These are phyloP conservation scores for Kockiozyma suomiensis DNA, from an alignment of 805 yeast genomes.

Conservation along the genomic window DNA sequence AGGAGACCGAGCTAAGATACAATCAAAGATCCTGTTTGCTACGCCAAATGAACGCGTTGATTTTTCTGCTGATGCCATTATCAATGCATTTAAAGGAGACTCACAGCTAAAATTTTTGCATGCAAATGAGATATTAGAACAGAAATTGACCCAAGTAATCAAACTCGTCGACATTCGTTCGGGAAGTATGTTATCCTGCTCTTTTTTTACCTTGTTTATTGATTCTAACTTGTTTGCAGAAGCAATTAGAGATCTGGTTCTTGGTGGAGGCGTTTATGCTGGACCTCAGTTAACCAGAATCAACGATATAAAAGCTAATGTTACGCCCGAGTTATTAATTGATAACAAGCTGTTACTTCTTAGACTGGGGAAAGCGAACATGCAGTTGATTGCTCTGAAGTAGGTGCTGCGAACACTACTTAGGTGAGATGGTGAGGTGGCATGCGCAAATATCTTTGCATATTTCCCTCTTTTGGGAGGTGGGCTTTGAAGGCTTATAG, in stretches of 20 bases:
- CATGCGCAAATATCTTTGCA: too few species aligned
- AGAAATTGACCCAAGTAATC: constrained; percentile 57
- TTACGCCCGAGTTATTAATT: constrained; percentile 55
- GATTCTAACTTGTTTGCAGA: background rate
- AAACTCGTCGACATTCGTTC: constrained; percentile 37
- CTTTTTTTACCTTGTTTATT: background rate
- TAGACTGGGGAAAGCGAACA: constrained; percentile 68
- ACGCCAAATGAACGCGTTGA: constrained; percentile 51
- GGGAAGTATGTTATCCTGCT: constrained; percentile 38
- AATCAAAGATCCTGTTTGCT: constrained; percentile 70
- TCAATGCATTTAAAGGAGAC: constrained; percentile 60
- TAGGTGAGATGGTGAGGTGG: too few species aligned
- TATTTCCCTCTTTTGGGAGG: too few species aligned
- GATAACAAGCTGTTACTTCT: constrained; percentile 64
- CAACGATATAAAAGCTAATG: constrained; percentile 51
- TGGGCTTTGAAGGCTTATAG: too few species aligned
- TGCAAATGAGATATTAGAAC: constrained; percentile 44
- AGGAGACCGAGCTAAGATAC: constrained; percentile 66
- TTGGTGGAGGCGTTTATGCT: constrained; percentile 69
- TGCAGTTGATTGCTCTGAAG: constrained; percentile 28
- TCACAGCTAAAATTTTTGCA: constrained; percentile 52
- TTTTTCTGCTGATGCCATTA: constrained; percentile 48
- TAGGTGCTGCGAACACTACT: too few species aligned
- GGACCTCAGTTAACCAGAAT: constrained; percentile 63
- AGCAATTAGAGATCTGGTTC: constrained; percentile 14